Evolutionary conservation across 805 yeast genomes (phyloP), one percentile per base, ranked within the genome.

Genomic region (Ogataea chonburiensis): DNA sequence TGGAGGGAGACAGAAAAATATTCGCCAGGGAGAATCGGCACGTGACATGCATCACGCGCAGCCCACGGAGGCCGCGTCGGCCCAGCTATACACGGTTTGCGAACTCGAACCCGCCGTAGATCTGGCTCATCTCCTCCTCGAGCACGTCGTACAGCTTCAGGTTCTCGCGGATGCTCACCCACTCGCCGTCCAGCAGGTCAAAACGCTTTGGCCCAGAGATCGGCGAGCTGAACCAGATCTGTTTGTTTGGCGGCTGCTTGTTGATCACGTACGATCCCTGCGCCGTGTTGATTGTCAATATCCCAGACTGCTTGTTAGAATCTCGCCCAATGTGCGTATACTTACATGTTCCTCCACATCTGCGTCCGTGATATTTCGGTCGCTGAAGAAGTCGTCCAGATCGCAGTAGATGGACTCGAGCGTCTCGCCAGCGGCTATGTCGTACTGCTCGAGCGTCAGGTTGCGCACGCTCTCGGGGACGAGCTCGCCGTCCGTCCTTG

Each of bases 191-290:
- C 27, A 83, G 69, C 44, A 73, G 75, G 58, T 93, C 98, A 53
- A 77, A 84, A 47, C 84, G 64, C 55, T 88, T 87, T 5, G 98
- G 98, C 0, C 98, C 98, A 6, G 94, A 83, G 3, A 87, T 55
- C 0, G 99, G 99, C 28, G 95, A 84, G 41, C 94, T 78, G 35
- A 91, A 70, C 99, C 99, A 93, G 19, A 93, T 82, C 60, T 93
- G 99, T 62, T 86, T 83, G 63, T 88, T 93, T 3, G 98, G 97
- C 1, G 98, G 98, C 63, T 93, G 98, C 56, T 88, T 91, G 66
- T 93, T 93, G 55, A 93, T 81, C 18, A 93, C 95, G 56, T 93
- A 93, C 0, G 89, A 75, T 2, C 97, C 98, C 12, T 68, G 66
- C 1, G 79, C 74, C 3, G 91, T 86, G 5, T 70, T 75, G 39